These are phyloP conservation scores for Garcia nutans DNA, from an alignment of 345 rosid genomes.

Conservation along the genomic window DNA sequence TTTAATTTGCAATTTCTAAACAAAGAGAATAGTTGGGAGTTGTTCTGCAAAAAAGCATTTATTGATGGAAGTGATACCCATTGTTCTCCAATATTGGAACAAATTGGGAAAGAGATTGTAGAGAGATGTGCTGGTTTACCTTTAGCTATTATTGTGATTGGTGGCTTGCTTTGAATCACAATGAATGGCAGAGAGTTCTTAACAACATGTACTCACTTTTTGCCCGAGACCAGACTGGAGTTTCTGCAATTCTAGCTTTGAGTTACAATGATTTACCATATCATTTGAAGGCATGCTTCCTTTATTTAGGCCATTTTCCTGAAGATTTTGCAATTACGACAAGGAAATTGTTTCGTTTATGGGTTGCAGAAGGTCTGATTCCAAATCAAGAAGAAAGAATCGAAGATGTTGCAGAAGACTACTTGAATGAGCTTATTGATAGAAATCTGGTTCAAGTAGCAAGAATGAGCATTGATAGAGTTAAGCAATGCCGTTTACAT, in stretches of 20 bases:
- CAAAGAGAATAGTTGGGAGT: constrained; percentile 26
- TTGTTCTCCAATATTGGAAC: constrained; percentile 25
- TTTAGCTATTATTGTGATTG: constrained; percentile 31
- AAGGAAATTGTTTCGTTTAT: constrained; percentile 22
- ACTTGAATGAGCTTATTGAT: constrained; percentile 30
- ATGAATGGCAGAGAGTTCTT: constrained; percentile 31
- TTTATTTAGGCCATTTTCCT: constrained; percentile 29
- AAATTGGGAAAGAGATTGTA: constrained; percentile 28
- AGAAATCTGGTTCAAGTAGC: constrained; percentile 36
- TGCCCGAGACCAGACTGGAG: constrained; percentile 22
- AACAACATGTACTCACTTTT: constrained; percentile 22
- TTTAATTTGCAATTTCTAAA: constrained; percentile 18
- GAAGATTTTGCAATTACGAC: constrained; percentile 25
- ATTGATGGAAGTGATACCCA: neutral
- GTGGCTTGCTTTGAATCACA: constrained; percentile 28
- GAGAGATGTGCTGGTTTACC: constrained; percentile 34
- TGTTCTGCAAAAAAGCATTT: constrained; percentile 28
- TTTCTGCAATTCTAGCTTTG: constrained; percentile 29
- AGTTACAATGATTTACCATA: constrained; percentile 31
- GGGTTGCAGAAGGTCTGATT: constrained; percentile 33
- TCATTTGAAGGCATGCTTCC: constrained; percentile 35
- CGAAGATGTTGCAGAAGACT: constrained; percentile 33
- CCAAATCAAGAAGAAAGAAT: constrained; percentile 20
- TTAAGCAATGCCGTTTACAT: too few species aligned
- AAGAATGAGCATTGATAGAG: neutral